phyloP scores from a whole-genome alignment of 768 basidiomycete species.

The Termitomyces sp. region DNA sequence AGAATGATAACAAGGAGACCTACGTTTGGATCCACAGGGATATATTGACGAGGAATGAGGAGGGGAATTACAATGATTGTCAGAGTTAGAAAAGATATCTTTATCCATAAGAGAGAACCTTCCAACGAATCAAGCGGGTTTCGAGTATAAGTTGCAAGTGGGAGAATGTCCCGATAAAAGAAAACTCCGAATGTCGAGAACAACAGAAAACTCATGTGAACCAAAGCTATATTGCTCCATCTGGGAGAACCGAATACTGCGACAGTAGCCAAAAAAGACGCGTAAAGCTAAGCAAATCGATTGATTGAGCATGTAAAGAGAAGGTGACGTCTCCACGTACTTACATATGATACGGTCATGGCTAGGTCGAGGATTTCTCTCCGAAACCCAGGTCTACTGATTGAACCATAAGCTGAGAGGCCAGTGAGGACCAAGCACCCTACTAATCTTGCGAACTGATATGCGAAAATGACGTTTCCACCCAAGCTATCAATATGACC shows the following conservation, averaged over 20 bases:
- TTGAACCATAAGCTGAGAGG: constrained; percentile 34
- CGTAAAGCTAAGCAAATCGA: constrained; percentile 30
- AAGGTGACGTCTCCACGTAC: constrained; percentile 3
- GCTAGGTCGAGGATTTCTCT: constrained; percentile 24
- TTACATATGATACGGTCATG: constrained; percentile 27
- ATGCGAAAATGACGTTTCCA: constrained; percentile 40
- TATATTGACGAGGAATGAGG: constrained; percentile 48
- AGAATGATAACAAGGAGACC: neutral
- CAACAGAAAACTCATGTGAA: constrained; percentile 44
- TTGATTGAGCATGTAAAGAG: neutral
- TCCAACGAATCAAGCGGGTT: constrained; percentile 42
- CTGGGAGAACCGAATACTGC: constrained; percentile 30
- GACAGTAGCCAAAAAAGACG: constrained; percentile 35
- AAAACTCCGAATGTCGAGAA: constrained; percentile 43
- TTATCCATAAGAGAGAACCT: constrained; percentile 47
- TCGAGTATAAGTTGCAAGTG: constrained; percentile 48
- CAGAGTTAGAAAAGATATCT: constrained; percentile 38
- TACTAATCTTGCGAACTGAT: constrained; percentile 39
- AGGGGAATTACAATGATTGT: constrained; percentile 47
- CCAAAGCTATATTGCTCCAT: constrained; percentile 30
- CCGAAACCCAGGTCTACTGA: neutral
- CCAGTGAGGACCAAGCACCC: constrained; percentile 42
- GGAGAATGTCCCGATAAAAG: constrained; percentile 55
- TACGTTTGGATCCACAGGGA: constrained; percentile 48
- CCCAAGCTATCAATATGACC: constrained; percentile 37